Base-by-base conservation (phyloP, 208 protist species). In the Borovskyia barvae region DNA sequence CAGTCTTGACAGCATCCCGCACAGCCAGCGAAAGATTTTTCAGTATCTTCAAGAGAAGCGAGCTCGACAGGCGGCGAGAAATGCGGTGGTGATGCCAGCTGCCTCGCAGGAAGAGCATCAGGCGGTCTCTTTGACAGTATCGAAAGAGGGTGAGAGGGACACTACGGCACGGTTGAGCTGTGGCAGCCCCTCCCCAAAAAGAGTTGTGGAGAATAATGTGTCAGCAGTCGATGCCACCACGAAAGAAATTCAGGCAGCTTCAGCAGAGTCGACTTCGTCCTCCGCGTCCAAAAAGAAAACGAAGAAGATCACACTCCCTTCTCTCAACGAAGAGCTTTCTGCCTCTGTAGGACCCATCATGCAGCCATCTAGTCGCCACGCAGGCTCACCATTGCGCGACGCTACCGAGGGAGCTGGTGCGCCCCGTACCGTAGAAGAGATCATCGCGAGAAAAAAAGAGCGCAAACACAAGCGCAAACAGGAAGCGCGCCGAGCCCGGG, bases 361-460 rank as follows among this genome's bases (percentile, higher is more conserved):
- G 50, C 60, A 62, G n/a, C 48, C 45, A 14, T 22, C 46, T 19
- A 53, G 42, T 9, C 53, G 54, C 36, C 15, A n/a, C 39, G 33
- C 29, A n/a, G n/a, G n/a, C n/a, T n/a, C n/a, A n/a, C n/a, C n/a
- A n/a, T n/a, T n/a, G 12, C 7, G n/a, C 15, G 26, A 30, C 40
- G 26, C 11, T 14, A 20, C 17, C 43, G 24, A 24, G 29, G 39
- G 26, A 37, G 6, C 28, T 5, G 40, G 53, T 32, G 43, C 17
- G 17, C 54, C 59, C 6, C 67, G 66, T 28, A 76, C 55, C 0
- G 51, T 77, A 6, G 74, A 80, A 35, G 78, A 80, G 29, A 82
- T 90, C 43, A 85, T 94, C 53, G 84, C 87, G 9, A 47, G 71
- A 14, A 95, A 95, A 65, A 95, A 92, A 62, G 85, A 83, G 43